These are phyloP conservation scores for Cryptosporidium viatorum DNA, from an alignment of 169 alveolate species.

Conservation along the genomic window DNA sequence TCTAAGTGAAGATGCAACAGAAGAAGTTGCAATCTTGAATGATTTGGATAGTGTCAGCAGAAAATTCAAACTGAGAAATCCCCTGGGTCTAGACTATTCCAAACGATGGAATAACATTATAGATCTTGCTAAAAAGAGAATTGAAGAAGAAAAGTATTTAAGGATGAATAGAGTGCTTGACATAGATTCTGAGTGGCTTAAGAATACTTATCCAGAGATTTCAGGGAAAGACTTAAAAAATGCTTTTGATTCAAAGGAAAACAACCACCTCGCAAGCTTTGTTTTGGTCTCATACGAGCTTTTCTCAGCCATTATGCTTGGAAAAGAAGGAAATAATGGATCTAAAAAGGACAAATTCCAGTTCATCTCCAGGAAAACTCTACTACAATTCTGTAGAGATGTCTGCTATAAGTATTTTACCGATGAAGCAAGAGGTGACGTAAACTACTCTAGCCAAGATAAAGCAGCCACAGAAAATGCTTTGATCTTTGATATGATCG, in stretches of 20 bases:
- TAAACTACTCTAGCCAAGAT: conserved; percentile 27
- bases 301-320: conserved; percentile 57
- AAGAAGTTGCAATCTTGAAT: conserved; percentile 28
- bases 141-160: conserved; percentile 42
- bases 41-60: conserved; percentile 50
- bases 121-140: conserved; percentile 54
- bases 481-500: conserved; percentile 43
- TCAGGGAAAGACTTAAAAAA: conserved; percentile 50
- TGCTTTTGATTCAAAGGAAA: conserved; percentile 65
- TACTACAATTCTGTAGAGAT: conserved; percentile 65
- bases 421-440: conserved; percentile 71
- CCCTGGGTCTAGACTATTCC: conserved; percentile 38
- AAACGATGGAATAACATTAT: conserved; percentile 67
- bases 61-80: conserved; percentile 39
- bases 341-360: conserved; percentile 37
- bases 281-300: conserved; percentile 68
- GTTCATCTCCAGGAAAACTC: conserved; percentile 20
- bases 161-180: conserved; percentile 61
- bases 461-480: conserved; percentile 55
- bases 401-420: conserved; percentile 73
- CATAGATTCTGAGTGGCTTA: conserved; percentile 52
- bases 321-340: conserved; percentile 33
- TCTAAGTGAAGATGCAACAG: conserved; percentile 39
- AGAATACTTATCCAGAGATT: conserved; percentile 31
- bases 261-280: conserved; percentile 57